These are phyloP conservation scores for Protostelium mycophagum DNA, from an alignment of 78 protist genomes.

Conservation along the genomic window DNA sequence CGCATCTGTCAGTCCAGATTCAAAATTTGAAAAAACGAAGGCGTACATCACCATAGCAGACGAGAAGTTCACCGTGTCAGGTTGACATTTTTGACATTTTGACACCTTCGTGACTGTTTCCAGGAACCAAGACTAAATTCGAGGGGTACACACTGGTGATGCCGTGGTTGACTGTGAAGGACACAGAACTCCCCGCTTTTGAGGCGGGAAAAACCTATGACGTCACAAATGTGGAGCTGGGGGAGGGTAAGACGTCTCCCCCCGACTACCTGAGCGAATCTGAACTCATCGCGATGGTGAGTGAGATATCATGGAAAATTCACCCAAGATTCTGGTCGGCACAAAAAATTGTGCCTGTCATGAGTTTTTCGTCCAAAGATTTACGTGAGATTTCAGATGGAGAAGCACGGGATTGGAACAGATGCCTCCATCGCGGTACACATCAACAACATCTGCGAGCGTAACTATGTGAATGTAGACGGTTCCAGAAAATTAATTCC, in stretches of 20 bases:
- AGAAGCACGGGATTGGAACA: conserved; percentile 72
- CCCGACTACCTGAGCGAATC: conserved; percentile 60
- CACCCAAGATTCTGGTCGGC: not conserved
- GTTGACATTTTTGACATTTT: not conserved
- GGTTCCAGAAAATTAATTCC: conserved; percentile 17
- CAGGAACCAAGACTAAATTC: not conserved
- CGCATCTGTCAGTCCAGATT: conserved; percentile 38
- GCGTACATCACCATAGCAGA: conserved; percentile 5
- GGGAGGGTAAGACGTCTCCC: conserved; percentile 18
- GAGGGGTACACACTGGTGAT: not conserved
- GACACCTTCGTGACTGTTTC: not conserved
- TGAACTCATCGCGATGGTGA: conserved; percentile 36
- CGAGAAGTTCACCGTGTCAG: conserved; percentile 8
- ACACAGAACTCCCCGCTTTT: not conserved
- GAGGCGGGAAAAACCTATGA: not conserved
- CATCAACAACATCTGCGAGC: conserved; percentile 31
- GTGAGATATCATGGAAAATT: not conserved
- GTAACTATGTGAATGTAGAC: conserved; percentile 41
- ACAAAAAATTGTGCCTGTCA: not conserved
- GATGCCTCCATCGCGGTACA: conserved; percentile 82
- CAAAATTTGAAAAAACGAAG: not conserved
- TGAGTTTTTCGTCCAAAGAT: too few species aligned
- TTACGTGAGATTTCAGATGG: conserved; percentile 25
- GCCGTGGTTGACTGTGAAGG: conserved; percentile 7
- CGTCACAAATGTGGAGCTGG: not conserved